Conservation (phyloP, 2,329 filamentous ascomycete species). For the Trichoderma breve region DNA sequence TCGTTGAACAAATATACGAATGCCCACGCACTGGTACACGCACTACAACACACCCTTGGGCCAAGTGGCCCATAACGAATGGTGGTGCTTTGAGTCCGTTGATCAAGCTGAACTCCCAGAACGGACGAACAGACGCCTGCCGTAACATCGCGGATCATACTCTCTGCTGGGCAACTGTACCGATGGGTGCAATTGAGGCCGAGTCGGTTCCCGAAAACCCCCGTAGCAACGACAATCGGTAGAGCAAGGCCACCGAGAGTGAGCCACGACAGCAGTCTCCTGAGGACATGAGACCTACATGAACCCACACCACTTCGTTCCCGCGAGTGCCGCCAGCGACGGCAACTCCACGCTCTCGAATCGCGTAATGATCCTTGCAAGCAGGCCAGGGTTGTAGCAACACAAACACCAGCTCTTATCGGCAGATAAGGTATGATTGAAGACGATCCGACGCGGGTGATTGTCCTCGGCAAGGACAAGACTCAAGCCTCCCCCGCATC, state of each 20-base stretch:
- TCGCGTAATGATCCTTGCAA: slow-evolving; percentile 14
- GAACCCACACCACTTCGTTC: slow-evolving; percentile 9
- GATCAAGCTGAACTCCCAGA: neutral
- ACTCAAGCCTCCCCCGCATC: slow-evolving; percentile 20
- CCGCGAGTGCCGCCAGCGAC: slow-evolving; percentile 15
- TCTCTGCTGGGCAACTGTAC: neutral
- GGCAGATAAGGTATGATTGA: slow-evolving; percentile 20
- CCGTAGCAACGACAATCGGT: slow-evolving; percentile 5
- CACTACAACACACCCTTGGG: neutral
- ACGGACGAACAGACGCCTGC: neutral
- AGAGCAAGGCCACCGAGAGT: neutral
- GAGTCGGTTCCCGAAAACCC: neutral
- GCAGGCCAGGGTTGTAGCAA: slow-evolving; percentile 3
- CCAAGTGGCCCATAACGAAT: neutral
- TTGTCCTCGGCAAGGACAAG: slow-evolving; percentile 15
- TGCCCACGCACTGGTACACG: neutral
- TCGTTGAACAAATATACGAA: neutral
- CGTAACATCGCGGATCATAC: neutral
- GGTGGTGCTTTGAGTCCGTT: neutral
- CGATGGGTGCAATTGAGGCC: neutral
- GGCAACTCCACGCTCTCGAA: slow-evolving; percentile 3
- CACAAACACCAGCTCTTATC: slow-evolving; percentile 16
- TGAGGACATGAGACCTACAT: neutral
- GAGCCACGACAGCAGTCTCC: slow-evolving; percentile 15
- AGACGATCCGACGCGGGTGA: slow-evolving; percentile 19